These are phyloP conservation scores for Boletus vinaceobasis DNA, from an alignment of 768 basidiomycete species.

Conservation along the genomic window DNA sequence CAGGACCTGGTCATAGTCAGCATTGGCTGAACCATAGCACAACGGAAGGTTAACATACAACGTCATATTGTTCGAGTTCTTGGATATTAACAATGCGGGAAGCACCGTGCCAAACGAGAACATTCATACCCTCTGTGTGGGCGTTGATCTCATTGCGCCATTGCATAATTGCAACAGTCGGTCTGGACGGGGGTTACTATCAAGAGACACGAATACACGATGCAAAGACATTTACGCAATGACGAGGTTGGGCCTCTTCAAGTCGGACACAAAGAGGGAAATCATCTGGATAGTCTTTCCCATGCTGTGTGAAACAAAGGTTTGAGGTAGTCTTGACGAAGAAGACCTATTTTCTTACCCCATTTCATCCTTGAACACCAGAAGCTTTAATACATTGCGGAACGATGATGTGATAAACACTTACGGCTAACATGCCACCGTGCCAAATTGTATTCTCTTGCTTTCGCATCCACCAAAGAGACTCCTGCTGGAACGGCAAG, in stretches of 20 bases:
- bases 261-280: slow-evolving; percentile 77
- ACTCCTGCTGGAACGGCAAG: slow-evolving; percentile 94
- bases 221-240: slow-evolving; percentile 64
- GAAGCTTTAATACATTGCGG: slow-evolving; percentile 6
- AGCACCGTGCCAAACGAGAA: slow-evolving; percentile 90
- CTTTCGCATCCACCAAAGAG: slow-evolving; percentile 91
- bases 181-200: slow-evolving; percentile 27
- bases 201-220: background rate
- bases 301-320: slow-evolving; percentile 52
- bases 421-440: slow-evolving; percentile 89
- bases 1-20: slow-evolving; percentile 51
- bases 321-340: slow-evolving; percentile 3
- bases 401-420: slow-evolving; percentile 23
- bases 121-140: slow-evolving; percentile 80
- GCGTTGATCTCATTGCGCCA: slow-evolving; percentile 93
- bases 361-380: slow-evolving; percentile 71
- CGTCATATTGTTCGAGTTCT: slow-evolving; percentile 80
- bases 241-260: slow-evolving; percentile 80
- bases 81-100: slow-evolving; percentile 63
- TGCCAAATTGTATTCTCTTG: slow-evolving; percentile 86
- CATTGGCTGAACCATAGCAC: background rate
- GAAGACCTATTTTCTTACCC: slow-evolving; percentile 49
- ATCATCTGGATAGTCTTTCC: slow-evolving; percentile 98
- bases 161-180: slow-evolving; percentile 60
- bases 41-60: slow-evolving; percentile 47